Base-by-base conservation (phyloP, 2,329 filamentous ascomycete genomes). In the Botrytis porri region DNA sequence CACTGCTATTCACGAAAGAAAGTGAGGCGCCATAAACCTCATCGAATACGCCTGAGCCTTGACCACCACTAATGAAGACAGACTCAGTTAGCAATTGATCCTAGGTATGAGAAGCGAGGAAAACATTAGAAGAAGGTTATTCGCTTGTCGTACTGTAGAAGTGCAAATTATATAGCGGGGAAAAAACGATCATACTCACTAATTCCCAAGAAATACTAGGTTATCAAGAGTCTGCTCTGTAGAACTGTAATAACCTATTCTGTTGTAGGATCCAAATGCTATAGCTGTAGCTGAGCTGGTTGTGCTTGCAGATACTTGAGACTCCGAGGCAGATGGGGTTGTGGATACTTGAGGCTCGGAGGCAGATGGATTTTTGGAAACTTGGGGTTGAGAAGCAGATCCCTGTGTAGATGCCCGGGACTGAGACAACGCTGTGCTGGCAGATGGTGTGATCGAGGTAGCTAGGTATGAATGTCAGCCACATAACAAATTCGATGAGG, bases 151-250 rank as follows among this genome's bases (percentile, higher is more conserved):
- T 7, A 41, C 18, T n/a, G 4, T 32, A 12, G 18, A 57, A 32
- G 29, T 25, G 22, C 25, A 25, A 9, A 67, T 39, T 6, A 20
- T 14, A 29, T 7, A 32, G 1, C n/a, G 5, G 14, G 22, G 16
- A 3, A 57, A 10, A 10, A 29, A 18, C 69, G 25, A 18, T 18
- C n/a, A 22, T 48, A 51, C 70, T 67, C 51, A 72, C 70, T 84
- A 79, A 77, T 89, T 86, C 76, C 88, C 89, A 51, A 90, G 81
- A 81, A 90, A 90, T 43, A 85, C 84, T 37, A 90, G 79, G 22
- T 88, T 87, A 35, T 88, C 83, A 32, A 85, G 82, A 72, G 81
- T 82, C 57, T 82, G 81, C 14, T 77, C 75, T 18, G 78, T 78
- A 12, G 86, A 82, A 70, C 84, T 80, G 76, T 87, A 88, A 77